These are phyloP conservation scores for Farysia itapuensis DNA, from an alignment of 1,284 basidiomycete genomes.

Conservation along the genomic window DNA sequence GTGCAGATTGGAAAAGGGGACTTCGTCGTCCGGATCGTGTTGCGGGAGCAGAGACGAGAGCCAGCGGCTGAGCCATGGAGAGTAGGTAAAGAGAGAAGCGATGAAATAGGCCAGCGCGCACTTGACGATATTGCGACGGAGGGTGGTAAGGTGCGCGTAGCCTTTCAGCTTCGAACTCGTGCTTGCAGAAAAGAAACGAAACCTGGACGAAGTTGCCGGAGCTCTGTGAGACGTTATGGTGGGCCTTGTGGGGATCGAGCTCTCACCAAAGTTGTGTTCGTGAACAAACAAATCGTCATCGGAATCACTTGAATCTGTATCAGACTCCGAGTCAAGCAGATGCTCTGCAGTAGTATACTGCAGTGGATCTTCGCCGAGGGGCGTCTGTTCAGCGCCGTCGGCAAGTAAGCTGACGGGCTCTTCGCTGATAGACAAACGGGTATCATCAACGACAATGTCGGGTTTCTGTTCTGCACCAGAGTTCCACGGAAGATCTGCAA, in stretches of 20 bases:
- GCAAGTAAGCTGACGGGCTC: slow-evolving; percentile 39
- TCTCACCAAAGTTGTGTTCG: background rate
- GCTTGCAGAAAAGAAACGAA: no score
- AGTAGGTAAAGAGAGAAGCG: slow-evolving; percentile 89
- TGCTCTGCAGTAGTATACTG: slow-evolving; percentile 33
- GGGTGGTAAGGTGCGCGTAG: slow-evolving; percentile 58
- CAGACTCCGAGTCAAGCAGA: slow-evolving; percentile 28
- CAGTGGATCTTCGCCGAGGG: slow-evolving; percentile 44
- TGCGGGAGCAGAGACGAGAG: slow-evolving; percentile 46
- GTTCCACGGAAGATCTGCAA: no score
- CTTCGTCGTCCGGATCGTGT: slow-evolving; percentile 41
- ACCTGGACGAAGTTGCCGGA: no score
- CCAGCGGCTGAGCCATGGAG: slow-evolving; percentile 63
- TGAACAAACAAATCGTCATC: background rate
- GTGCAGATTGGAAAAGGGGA: slow-evolving; percentile 70
- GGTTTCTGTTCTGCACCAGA: background rate
- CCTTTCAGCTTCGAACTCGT: slow-evolving; percentile 67
- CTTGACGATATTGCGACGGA: slow-evolving; percentile 79
- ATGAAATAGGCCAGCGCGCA: slow-evolving; percentile 88
- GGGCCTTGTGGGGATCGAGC: no score
- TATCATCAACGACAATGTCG: background rate
- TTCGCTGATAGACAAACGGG: slow-evolving; percentile 20
- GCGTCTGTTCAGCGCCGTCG: slow-evolving; percentile 40
- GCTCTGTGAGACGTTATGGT: no score
- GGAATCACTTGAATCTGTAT: slow-evolving; percentile 5